phyloP scores from a whole-genome alignment of 1,139 yeast genomes.

The Saccharomyces pastorianus region DNA sequence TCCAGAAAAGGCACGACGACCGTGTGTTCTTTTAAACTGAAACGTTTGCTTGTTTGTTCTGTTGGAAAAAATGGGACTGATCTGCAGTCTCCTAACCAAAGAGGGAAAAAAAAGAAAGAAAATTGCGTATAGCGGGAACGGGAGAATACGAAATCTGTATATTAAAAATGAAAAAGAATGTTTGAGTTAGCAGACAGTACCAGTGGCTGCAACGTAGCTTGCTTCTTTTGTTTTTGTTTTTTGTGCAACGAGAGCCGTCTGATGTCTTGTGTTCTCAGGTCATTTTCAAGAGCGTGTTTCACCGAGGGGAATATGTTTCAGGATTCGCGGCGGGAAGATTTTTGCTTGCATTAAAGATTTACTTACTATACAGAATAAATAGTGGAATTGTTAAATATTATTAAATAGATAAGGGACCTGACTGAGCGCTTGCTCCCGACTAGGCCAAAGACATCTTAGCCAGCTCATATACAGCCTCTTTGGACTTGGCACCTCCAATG shows the following conservation, averaged over 20 bases:
- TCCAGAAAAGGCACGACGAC: background rate
- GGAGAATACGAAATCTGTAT: background rate
- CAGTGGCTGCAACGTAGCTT: background rate
- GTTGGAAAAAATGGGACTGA: background rate
- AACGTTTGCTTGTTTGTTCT: background rate
- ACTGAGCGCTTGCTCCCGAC: background rate
- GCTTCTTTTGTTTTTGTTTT: background rate
- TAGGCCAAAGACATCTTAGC: slow-evolving; percentile 46
- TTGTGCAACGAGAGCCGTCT: background rate
- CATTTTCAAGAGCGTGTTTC: background rate
- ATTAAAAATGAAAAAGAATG: background rate
- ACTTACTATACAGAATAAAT: background rate
- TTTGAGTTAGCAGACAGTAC: background rate
- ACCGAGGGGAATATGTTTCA: background rate
- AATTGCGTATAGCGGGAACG: background rate
- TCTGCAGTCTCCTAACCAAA: background rate
- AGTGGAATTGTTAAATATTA: background rate
- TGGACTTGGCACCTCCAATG: slow-evolving; percentile 85
- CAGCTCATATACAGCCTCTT: slow-evolving; percentile 68
- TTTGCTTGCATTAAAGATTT: background rate
- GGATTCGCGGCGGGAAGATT: background rate
- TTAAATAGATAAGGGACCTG: background rate
- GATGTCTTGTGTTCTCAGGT: background rate
- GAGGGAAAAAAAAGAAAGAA: background rate
- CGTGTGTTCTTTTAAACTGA: background rate